Percentiles rank a stretch among this genome's conserved stretches.
Evolutionary conservation across 108 stramenopile genomes (phyloP).

Genomic region (Conticribra weissflogii): DNA sequence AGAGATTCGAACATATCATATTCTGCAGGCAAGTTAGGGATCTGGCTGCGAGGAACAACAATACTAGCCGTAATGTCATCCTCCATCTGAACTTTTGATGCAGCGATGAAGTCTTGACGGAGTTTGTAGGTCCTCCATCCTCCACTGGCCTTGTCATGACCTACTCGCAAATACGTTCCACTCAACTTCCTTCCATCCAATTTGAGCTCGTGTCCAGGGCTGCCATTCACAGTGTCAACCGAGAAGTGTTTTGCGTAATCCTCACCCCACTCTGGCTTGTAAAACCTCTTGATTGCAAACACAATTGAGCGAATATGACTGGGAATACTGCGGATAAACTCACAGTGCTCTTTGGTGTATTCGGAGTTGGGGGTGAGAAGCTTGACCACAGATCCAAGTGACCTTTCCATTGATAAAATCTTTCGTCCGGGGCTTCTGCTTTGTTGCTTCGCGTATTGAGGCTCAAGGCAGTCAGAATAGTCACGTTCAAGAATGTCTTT

Average conservation of each 20-base stretch:
- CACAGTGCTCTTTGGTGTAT: conserved; percentile 56
- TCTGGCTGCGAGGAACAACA: conserved; percentile 57
- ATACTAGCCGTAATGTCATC: conserved; percentile 67
- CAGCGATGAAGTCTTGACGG: conserved; percentile 58
- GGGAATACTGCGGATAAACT: conserved; percentile 48
- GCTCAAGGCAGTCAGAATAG: conserved; percentile 52
- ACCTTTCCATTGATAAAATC: conserved; percentile 47
- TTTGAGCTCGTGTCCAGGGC: conserved; percentile 59
- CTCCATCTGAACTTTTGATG: conserved; percentile 69
- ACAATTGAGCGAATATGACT: conserved; percentile 56
- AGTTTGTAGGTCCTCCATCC: conserved; percentile 62
- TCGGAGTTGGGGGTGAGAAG: conserved; percentile 58
- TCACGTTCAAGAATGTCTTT: conserved; percentile 47
- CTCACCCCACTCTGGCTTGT: conserved; percentile 50
- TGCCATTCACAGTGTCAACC: conserved; percentile 61
- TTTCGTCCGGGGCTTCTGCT: conserved; percentile 25
- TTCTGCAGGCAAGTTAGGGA: conserved; percentile 46
- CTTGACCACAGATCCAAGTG: conserved; percentile 61
- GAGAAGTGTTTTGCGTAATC: conserved; percentile 54
- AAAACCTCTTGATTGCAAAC: conserved; percentile 63
- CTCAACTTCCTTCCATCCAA: conserved; percentile 53
- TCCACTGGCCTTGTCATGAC: conserved; percentile 39
- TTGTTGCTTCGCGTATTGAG: conserved; percentile 44
- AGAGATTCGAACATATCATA: conserved; percentile 50
- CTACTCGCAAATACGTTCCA: conserved; percentile 60